Conservation (phyloP, 345 rosid species). For the Raphanus sativus region DNA sequence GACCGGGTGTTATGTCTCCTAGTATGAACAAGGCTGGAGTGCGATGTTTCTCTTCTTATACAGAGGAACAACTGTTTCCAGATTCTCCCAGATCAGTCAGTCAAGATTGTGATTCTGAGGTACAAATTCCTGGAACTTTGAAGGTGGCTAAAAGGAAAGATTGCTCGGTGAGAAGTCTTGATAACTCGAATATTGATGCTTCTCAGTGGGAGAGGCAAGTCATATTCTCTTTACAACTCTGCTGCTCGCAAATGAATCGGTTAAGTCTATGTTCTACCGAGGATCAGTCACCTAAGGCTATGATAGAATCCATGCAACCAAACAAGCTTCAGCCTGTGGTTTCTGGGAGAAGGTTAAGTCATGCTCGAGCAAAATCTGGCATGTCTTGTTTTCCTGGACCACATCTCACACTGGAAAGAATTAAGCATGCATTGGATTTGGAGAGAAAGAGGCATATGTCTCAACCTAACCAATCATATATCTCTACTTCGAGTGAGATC, state of each 20-base stretch:
- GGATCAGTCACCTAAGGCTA: constrained; percentile 21
- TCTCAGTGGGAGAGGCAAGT: constrained; percentile 43
- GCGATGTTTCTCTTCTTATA: not conserved
- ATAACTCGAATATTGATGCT: constrained; percentile 30
- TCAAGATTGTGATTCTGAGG: constrained; percentile 33
- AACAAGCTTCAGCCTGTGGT: constrained; percentile 22
- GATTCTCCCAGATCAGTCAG: not conserved
- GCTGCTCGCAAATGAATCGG: constrained; percentile 32
- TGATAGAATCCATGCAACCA: constrained; percentile 29
- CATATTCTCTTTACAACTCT: constrained; percentile 40
- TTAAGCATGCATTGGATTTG: constrained; percentile 34
- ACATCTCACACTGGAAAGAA: constrained; percentile 26
- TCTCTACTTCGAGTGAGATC: constrained; percentile 34
- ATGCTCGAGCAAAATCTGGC: constrained; percentile 9
- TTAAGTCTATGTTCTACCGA: constrained; percentile 30
- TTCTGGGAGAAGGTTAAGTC: constrained; percentile 31
- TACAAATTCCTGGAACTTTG: constrained; percentile 47
- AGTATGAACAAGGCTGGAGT: not conserved
- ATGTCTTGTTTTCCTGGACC: constrained; percentile 29
- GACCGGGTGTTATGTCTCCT: constrained; percentile 8
- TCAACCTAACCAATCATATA: constrained; percentile 31
- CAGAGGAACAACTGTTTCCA: not conserved
- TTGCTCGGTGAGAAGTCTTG: constrained; percentile 25
- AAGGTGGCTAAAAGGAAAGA: constrained; percentile 38
- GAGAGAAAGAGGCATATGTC: constrained; percentile 31